Percentiles rank a stretch among this genome's conserved stretches.
Conservation (phyloP, 495 filamentous ascomycete genomes). For the Chlorociboria aeruginascens region DNA sequence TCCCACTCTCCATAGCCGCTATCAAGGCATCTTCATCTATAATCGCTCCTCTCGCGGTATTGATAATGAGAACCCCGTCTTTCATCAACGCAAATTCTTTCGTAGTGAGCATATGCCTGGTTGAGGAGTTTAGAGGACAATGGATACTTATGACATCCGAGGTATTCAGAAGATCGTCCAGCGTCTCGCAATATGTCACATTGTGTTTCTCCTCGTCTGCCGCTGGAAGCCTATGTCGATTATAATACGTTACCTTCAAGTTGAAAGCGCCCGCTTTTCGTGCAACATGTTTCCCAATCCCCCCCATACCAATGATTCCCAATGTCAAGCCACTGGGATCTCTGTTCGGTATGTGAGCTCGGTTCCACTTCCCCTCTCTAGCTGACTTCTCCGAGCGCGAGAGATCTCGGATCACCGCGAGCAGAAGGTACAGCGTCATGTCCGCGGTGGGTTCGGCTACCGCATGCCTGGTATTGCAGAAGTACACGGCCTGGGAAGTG, state of each 20-base stretch:
- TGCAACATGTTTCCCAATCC: slow-evolving; percentile 64
- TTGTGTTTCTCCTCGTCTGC: slow-evolving; percentile 30
- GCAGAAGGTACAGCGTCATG: slow-evolving; percentile 57
- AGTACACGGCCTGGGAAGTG: slow-evolving; percentile 21
- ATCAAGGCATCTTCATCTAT: slow-evolving; percentile 66
- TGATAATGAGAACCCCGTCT: slow-evolving; percentile 65
- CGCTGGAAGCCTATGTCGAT: slow-evolving; percentile 21
- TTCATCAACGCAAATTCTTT: slow-evolving; percentile 58
- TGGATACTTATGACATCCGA: slow-evolving; percentile 69
- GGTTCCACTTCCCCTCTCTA: slow-evolving; percentile 32
- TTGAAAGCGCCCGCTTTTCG: slow-evolving; percentile 46
- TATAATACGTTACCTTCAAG: slow-evolving; percentile 29
- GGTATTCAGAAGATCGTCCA: slow-evolving; percentile 49
- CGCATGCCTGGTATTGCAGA: slow-evolving; percentile 17
- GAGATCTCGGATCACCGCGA: slow-evolving; percentile 50
- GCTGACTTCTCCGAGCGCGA: slow-evolving; percentile 12
- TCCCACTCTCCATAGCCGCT: slow-evolving; percentile 50
- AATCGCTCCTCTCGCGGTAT: slow-evolving; percentile 68
- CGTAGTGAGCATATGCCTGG: slow-evolving; percentile 52
- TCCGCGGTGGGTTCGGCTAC: slow-evolving; percentile 47
- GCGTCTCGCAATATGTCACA: slow-evolving; percentile 51
- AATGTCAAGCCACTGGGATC: slow-evolving; percentile 52
- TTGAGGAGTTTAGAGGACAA: slow-evolving; percentile 46
- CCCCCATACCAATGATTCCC: slow-evolving; percentile 75
- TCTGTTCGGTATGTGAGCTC: slow-evolving; percentile 38